These are phyloP conservation scores for Tympanopsis confertula DNA, from an alignment of 2,329 filamentous ascomycete species.

Conservation along the genomic window DNA sequence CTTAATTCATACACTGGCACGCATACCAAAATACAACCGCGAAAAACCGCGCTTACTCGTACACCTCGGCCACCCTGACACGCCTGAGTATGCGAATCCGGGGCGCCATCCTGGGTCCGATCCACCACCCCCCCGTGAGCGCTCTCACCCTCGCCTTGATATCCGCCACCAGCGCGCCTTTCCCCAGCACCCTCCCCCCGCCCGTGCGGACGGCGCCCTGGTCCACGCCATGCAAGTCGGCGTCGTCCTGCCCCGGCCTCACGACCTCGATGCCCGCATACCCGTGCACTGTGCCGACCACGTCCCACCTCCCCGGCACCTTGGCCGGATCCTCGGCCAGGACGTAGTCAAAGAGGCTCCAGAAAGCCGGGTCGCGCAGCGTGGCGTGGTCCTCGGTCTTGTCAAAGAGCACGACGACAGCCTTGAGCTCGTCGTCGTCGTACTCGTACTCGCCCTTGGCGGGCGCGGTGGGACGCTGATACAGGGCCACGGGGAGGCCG, in stretches of 20 bases:
- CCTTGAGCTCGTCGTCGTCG: constrained; percentile 2
- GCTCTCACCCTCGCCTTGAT: constrained; percentile 27
- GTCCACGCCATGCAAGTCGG: constrained; percentile 8
- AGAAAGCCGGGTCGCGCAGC: constrained; percentile 39
- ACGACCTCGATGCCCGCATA: constrained; percentile 48
- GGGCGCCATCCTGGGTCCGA: constrained; percentile 49
- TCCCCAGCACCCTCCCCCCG: constrained; percentile 27
- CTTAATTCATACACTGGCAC: no score
- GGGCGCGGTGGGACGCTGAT: constrained; percentile 18
- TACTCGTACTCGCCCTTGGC: constrained; percentile 5
- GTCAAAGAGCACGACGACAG: constrained; percentile 31
- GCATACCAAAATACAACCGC: no score
- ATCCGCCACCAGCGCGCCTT: constrained; percentile 24
- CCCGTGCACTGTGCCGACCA: constrained; percentile 41
- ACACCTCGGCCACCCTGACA: no score
- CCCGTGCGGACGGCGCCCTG: constrained; percentile 7
- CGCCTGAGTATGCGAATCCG: constrained; percentile 32
- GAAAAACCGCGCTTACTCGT: no score
- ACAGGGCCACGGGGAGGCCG: constrained; percentile 8
- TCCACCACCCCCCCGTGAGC: constrained; percentile 50
- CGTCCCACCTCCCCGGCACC: constrained; percentile 41
- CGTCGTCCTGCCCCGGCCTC: constrained; percentile 25
- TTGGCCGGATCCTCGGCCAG: constrained; percentile 39
- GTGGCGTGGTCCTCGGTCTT: constrained; percentile 43
- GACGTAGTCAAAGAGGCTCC: constrained; percentile 52